phyloP scores from a whole-genome alignment of 2,329 filamentous ascomycete genomes.

The Metarhizium brunneum region DNA sequence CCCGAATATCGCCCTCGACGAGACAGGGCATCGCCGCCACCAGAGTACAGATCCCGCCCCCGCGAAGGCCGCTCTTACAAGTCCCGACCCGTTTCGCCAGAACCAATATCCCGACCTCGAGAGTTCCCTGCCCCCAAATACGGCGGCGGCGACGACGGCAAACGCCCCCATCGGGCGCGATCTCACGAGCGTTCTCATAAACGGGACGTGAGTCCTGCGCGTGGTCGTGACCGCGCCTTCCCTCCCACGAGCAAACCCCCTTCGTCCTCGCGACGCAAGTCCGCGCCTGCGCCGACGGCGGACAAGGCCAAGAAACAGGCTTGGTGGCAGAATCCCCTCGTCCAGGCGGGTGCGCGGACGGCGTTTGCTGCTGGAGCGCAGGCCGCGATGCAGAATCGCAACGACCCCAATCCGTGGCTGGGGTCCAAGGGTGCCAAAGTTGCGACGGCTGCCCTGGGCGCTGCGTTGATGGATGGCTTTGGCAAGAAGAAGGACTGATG shows the following conservation, averaged over 20 bases:
- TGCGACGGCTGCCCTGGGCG: slow-evolving; percentile 38
- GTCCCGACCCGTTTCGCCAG: slow-evolving; percentile 4
- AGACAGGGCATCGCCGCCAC: slow-evolving; percentile 9
- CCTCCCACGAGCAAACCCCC: slow-evolving; percentile 8
- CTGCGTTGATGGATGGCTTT: slow-evolving; percentile 38
- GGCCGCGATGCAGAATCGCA: slow-evolving; percentile 36
- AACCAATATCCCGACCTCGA: slow-evolving; percentile 2
- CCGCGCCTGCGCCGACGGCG: slow-evolving; percentile 6
- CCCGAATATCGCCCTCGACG: slow-evolving; percentile 10
- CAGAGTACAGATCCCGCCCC: slow-evolving; percentile 9
- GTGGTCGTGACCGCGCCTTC: slow-evolving; percentile 11
- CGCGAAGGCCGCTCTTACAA: slow-evolving; percentile 6
- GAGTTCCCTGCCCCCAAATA: slow-evolving; percentile 6
- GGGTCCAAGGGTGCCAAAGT: slow-evolving; percentile 39
- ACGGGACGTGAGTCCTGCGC: slow-evolving; percentile 11
- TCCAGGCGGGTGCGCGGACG: slow-evolving; percentile 34
- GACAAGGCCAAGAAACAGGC: slow-evolving; percentile 15
- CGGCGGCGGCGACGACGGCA: slow-evolving; percentile 11
- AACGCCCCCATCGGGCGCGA: slow-evolving; percentile 11
- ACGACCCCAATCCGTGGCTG: slow-evolving; percentile 36
- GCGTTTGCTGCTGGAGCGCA: slow-evolving; percentile 39
- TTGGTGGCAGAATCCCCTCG: slow-evolving; percentile 29
- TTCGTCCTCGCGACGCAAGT: slow-evolving; percentile 7
- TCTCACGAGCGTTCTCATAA: slow-evolving; percentile 15
- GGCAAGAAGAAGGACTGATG: slow-evolving; percentile 22